phyloP scores from a whole-genome alignment of 305 asterid species.

The Fraxinus ornus region DNA sequence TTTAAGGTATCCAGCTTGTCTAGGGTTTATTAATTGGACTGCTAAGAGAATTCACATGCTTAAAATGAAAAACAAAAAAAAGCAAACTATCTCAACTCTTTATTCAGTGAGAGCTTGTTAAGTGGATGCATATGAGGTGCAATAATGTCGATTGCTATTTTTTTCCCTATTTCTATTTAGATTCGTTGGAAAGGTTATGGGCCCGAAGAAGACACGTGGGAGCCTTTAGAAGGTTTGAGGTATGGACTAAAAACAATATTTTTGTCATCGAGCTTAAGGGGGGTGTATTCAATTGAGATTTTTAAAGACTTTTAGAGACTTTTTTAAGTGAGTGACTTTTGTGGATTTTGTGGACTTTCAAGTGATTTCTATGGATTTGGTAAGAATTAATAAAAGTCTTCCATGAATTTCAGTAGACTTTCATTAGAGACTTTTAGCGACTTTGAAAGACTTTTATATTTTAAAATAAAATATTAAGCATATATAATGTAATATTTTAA shows the following conservation, averaged over 20 bases:
- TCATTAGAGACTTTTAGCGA: too few species aligned
- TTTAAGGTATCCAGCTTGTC: slow-evolving; percentile 43
- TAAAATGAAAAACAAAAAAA: not conserved
- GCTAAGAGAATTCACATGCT: not conserved
- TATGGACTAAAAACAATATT: slow-evolving; percentile 14
- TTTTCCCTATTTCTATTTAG: slow-evolving; percentile 31
- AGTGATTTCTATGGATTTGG: too few species aligned
- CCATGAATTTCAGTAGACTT: too few species aligned
- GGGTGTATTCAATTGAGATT: too few species aligned
- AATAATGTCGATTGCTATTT: not conserved
- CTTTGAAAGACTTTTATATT: too few species aligned
- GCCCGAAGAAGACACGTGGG: slow-evolving; percentile 77
- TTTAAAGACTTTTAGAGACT: too few species aligned
- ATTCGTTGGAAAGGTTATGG: slow-evolving; percentile 86
- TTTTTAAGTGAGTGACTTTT: too few species aligned
- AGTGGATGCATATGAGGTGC: not conserved
- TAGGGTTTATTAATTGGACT: not conserved
- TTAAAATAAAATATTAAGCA: too few species aligned
- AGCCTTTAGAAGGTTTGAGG: slow-evolving; percentile 75
- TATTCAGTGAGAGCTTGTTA: not conserved
- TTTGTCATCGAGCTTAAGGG: not conserved
- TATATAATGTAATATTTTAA: too few species aligned
- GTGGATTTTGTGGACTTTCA: too few species aligned
- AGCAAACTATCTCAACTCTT: not conserved
- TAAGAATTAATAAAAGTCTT: too few species aligned